Evolutionary conservation across 1,284 basidiomycete genomes (phyloP), one percentile per base, ranked within the genome.

Genomic region (Pyrrhoderma lamaoense): DNA sequence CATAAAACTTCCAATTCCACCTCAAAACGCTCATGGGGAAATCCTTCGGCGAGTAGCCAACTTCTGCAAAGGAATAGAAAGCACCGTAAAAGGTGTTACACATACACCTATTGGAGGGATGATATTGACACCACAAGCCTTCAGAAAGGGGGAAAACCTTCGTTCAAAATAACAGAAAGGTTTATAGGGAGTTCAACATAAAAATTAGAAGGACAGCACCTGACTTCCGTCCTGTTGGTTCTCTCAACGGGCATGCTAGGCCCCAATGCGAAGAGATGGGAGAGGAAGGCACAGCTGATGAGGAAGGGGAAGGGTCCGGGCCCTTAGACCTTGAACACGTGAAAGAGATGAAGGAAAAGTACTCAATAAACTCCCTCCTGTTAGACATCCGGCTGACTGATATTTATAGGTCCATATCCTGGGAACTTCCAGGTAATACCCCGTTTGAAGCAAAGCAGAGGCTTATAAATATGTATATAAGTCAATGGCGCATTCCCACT

Each of bases 381-480:
- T 31, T 31, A 5, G 27, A n/a, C n/a, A n/a, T n/a, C n/a, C 27
- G 13, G 38, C 14, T 47, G 4, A 45, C n/a, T 23, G 42, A 21
- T 9, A 34, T 43, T 56, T 0, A 59, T 54, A 79, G 77, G 1
- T 68, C 69, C 8, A 71, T 67, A 2, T 66, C 63, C 2, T 80
- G 77, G 77, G 76, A 80, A 49, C 67, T 80, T 3, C 75, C 75
- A 0, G 64, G 65, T 3, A 67, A 76, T 45, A 62, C 77, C 34
- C 78, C 77, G 0, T 79, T 73, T 43, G 71, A 74, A 35, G 75
- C 75, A 2, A 76, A 72, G 36, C 66, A 62, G 22, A 61, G 57
- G 13, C 27, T 31, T 11, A 5, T 31, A 5, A 55, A 60, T 3
- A 57, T 60, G n/a, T 73, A 69, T 49, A 67, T 70, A 14, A 35